Evolutionary conservation across 2,329 filamentous ascomycete genomes (phyloP).

Genomic region (Curvularia verruculosa): DNA sequence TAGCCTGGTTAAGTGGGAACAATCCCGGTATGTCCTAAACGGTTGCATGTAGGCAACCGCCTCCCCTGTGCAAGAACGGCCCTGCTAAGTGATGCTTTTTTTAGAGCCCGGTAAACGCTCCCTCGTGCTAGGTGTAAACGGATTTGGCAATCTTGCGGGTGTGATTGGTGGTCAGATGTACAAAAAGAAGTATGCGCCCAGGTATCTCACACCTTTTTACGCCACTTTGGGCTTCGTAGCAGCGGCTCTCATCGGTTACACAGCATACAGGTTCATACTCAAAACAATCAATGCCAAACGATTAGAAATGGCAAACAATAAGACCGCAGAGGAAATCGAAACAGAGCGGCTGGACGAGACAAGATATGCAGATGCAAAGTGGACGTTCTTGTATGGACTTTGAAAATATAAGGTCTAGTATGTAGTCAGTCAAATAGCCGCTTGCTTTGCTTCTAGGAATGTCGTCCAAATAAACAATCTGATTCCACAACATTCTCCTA

Average conservation of each 20-base stretch:
- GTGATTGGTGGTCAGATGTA: constrained; percentile 31
- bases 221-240: constrained; percentile 32
- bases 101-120: constrained; percentile 28
- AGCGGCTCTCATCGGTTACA: constrained; percentile 26
- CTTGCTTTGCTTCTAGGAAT: not conserved
- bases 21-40: constrained; percentile 21
- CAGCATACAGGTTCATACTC: constrained; percentile 27
- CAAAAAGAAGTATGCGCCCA: constrained; percentile 24
- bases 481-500: not conserved
- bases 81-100: not conserved
- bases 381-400: constrained; percentile 35
- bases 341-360: constrained; percentile 24
- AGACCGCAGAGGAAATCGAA: constrained; percentile 22
- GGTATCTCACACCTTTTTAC: constrained; percentile 29
- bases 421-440: not conserved
- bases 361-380: constrained; percentile 32
- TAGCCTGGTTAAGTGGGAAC: constrained; percentile 34
- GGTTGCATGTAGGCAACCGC: not conserved
- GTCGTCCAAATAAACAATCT: not conserved
- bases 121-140: constrained; percentile 29
- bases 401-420: not conserved
- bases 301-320: constrained; percentile 14
- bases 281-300: constrained; percentile 23
- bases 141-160: constrained; percentile 35
- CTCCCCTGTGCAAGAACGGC: too few relatives aligned